Conservation (phyloP, 345 rosid genomes). For the Eutrema heterophyllum region DNA sequence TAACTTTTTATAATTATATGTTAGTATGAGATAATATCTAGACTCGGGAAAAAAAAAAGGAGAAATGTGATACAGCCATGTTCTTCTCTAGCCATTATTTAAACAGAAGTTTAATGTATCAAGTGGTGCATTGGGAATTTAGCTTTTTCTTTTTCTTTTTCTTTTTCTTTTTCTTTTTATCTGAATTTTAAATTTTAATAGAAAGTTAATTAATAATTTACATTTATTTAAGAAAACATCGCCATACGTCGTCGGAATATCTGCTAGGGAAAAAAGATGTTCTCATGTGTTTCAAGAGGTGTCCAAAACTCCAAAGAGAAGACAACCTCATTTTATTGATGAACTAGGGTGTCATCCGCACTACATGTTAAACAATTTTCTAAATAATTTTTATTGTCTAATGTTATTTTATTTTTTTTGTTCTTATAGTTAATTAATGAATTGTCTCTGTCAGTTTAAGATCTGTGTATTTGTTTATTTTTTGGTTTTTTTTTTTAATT, state of each 20-base stretch:
- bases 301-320: background rate
- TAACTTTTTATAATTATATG: background rate
- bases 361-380: too few species aligned
- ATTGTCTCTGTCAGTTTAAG: too few species aligned
- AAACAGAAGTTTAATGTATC: slow-evolving; percentile 21
- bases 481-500: too few species aligned
- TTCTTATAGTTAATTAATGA: too few species aligned
- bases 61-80: background rate
- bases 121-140: slow-evolving; percentile 5
- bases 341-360: too few species aligned
- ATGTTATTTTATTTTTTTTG: too few species aligned
- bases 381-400: too few species aligned
- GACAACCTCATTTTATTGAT: background rate
- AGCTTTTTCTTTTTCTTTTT: background rate
- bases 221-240: background rate
- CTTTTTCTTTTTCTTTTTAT: background rate
- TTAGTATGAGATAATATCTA: background rate
- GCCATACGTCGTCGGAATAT: background rate
- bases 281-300: background rate
- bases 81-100: slow-evolving; percentile 36
- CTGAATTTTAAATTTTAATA: background rate
- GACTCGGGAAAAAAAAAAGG: background rate
- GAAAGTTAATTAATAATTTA: background rate
- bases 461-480: too few species aligned
- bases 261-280: background rate